phyloP scores from a whole-genome alignment of 805 yeast genomes.

The Candida takata region DNA sequence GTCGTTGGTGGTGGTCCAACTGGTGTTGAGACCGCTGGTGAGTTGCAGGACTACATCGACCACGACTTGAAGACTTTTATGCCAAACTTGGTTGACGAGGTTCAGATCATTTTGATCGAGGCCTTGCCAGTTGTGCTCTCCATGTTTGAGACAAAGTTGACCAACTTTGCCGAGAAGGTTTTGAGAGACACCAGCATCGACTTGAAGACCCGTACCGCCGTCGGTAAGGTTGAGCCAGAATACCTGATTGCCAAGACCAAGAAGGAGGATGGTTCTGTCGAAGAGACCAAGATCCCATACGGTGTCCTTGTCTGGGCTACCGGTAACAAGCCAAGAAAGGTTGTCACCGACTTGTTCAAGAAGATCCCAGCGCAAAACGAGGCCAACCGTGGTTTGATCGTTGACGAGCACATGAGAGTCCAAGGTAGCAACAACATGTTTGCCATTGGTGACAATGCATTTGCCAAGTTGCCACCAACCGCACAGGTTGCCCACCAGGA shows the following conservation, averaged over 20 bases:
- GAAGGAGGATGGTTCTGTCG: conserved; percentile 61
- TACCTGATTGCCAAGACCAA: conserved; percentile 68
- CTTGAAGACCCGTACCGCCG: conserved; percentile 80
- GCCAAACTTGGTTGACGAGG: conserved; percentile 80
- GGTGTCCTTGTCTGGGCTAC: conserved; percentile 97
- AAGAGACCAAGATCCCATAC: conserved; percentile 59
- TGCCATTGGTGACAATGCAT: conserved; percentile 92
- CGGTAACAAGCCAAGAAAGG: conserved; percentile 82
- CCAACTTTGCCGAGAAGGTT: conserved; percentile 37
- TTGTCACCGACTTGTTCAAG: conserved; percentile 58
- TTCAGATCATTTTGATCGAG: conserved; percentile 80
- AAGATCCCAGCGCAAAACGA: conserved; percentile 72
- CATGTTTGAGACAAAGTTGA: conserved; percentile 38
- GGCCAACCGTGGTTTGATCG: conserved; percentile 81
- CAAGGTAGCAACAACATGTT: conserved; percentile 78
- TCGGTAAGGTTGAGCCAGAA: conserved; percentile 72
- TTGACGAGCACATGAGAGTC: conserved; percentile 71
- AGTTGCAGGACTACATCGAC: conserved; percentile 87
- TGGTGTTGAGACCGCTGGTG: conserved; percentile 97
- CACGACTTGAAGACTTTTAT: conserved; percentile 84
- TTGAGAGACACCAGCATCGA: conserved; percentile 51
- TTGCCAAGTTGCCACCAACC: conserved; percentile 86
- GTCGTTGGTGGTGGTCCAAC: conserved; percentile 99
- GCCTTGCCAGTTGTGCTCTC: conserved; percentile 82
- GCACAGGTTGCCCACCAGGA: conserved; percentile 97